Percentiles rank a stretch among this genome's conserved stretches.
Conservation (phyloP, 1,284 basidiomycete species). For the Sparassis latifolia region DNA sequence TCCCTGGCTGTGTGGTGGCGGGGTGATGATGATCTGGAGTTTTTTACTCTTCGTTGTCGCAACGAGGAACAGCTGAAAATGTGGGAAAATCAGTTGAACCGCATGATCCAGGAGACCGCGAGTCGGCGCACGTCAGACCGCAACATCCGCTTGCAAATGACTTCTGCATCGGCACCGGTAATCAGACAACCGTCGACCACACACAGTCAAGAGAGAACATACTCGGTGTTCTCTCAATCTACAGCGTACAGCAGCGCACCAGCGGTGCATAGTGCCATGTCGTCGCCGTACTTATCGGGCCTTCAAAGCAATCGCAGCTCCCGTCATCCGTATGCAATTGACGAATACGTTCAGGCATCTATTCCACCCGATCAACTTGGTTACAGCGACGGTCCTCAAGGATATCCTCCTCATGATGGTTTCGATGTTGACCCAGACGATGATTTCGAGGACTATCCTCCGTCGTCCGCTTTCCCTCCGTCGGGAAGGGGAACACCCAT, state of each 20-base stretch:
- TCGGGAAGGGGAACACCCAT: conserved; percentile 70
- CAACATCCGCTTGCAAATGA: conserved; percentile 27
- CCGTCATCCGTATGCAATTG: conserved; percentile 22
- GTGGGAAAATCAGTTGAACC: conserved; percentile 88
- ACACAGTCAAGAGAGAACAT: conserved; percentile 16
- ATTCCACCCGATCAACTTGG: conserved; percentile 13
- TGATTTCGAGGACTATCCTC: conserved; percentile 68
- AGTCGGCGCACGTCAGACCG: conserved; percentile 59
- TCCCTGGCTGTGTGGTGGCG: conserved; percentile 90
- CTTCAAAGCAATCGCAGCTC: conserved; percentile 31
- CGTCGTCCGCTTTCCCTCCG: conserved; percentile 37
- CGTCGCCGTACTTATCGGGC: conserved; percentile 24
- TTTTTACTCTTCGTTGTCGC: conserved; percentile 89
- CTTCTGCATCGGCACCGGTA: conserved; percentile 11
- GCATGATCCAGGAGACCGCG: conserved; percentile 73
- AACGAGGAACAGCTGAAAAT: conserved; percentile 90
- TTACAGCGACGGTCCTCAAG: conserved; percentile 42
- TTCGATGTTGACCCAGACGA: conserved; percentile 65
- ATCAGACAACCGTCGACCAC: conserved; percentile 16
- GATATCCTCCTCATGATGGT: conserved; percentile 58
- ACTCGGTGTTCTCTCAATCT: conserved; percentile 23
- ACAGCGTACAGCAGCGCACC: conserved; percentile 14
- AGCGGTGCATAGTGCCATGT: background rate
- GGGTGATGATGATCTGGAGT: conserved; percentile 89
- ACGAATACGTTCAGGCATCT: conserved; percentile 22